Percentiles rank a stretch among this genome's conserved stretches.
Evolutionary conservation across 2,329 filamentous ascomycete species (phyloP).

Genomic region (Cladosporium phlei): DNA sequence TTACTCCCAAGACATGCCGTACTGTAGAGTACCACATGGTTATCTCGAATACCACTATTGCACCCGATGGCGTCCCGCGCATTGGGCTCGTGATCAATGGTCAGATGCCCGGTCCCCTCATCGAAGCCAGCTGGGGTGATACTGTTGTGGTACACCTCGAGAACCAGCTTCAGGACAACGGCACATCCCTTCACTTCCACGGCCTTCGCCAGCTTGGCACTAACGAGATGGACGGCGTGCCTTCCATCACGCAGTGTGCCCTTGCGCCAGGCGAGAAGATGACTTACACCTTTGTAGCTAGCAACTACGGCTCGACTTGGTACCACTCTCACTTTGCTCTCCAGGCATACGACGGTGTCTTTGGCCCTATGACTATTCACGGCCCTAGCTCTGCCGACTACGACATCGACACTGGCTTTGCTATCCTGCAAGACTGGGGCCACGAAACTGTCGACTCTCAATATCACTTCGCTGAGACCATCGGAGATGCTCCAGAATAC

Average conservation of each 20-base stretch:
- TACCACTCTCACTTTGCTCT: slow-evolving; percentile 40
- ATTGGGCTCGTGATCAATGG: slow-evolving; percentile 42
- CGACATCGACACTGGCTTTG: slow-evolving; percentile 34
- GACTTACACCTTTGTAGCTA: slow-evolving; percentile 34
- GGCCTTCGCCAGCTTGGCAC: slow-evolving; percentile 45
- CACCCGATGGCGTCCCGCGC: slow-evolving; percentile 43
- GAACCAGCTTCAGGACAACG: slow-evolving; percentile 33
- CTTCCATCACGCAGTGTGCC: slow-evolving; percentile 43
- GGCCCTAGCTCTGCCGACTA: slow-evolving; percentile 37
- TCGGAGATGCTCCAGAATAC: slow-evolving; percentile 18
- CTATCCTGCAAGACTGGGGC: slow-evolving; percentile 37
- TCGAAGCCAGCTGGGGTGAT: slow-evolving; percentile 42
- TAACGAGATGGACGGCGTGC: slow-evolving; percentile 47
- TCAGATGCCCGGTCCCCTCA: slow-evolving; percentile 43
- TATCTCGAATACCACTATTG: slow-evolving; percentile 39
- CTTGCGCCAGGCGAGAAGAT: slow-evolving; percentile 30
- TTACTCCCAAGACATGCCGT: slow-evolving; percentile 35
- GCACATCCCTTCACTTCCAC: slow-evolving; percentile 49
- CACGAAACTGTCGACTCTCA: slow-evolving; percentile 26
- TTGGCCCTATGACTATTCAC: slow-evolving; percentile 39
- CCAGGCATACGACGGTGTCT: slow-evolving; percentile 38
- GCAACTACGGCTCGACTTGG: slow-evolving; percentile 38
- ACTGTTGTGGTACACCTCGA: slow-evolving; percentile 29
- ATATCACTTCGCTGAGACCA: slow-evolving; percentile 27
- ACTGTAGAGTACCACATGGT: slow-evolving; percentile 42